Base-by-base conservation (phyloP, 306 rosid genomes). In the barrel medic (Medicago truncatula) region DNA sequence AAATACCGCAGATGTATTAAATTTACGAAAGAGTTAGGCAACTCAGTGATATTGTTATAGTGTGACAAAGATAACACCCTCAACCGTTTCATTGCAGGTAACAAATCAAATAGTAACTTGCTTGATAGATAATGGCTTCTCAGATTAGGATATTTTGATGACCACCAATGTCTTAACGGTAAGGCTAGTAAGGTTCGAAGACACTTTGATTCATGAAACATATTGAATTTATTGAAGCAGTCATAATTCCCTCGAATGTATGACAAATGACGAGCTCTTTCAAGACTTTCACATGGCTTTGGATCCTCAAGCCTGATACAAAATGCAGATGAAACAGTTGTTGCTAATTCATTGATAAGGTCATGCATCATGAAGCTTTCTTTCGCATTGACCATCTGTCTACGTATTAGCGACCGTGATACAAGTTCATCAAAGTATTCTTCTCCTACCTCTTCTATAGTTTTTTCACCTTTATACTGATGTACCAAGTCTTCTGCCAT, bases 401-500 rank as follows among this genome's bases (percentile, higher is more conserved):
- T 67, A 6, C 3, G 58, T 14, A 83, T 34, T 15, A 86, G 49
- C 3, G 84, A 86, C 36, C 82, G n/a, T 31, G 80, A 75, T 25
- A 49, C 67, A 6, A 86, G 75, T 16, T 78, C 87, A 64, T 61
- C 58, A 28, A 81, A 78, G 73, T 78, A 83, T 17, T 81, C 81
- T 8, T 60, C 13, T 2, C 84, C 84, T 10, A 77, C 39, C 14
- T 74, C 74, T 61, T 85, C 84, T 70, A 60, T 4, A 14, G 46
- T 71, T n/a, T 43, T 58, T n/a, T 69, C 43, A 10, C 41, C 31
- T 38, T 17, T 34, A 3, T 72, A 12, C 44, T 68, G 25, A 3
- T 43, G 52, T 4, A 83, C 28, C 0, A 83, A 71, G 1, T 82
- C 86, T 75, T 86, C 80, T 36, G 80, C 86, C 80, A 81, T 81